Conservation (phyloP, 129 eudicot species). For the Tagetes erecta region DNA sequence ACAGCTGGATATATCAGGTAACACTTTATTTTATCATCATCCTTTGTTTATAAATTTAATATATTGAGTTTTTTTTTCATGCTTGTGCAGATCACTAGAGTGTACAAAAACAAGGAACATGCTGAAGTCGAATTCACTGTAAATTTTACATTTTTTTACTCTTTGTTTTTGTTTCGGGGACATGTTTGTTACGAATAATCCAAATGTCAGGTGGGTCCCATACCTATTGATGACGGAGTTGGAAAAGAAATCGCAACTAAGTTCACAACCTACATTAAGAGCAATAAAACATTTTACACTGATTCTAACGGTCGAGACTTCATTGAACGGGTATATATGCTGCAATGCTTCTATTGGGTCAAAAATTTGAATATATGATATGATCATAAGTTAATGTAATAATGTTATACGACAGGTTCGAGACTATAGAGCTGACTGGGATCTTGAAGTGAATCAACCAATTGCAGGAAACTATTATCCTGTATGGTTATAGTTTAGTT, state of each 20-base stretch:
- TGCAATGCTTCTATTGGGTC: background rate
- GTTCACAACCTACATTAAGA: constrained; percentile 48
- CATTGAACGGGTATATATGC: constrained; percentile 52
- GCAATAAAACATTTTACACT: constrained; percentile 68
- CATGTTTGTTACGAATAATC: background rate
- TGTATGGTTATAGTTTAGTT: constrained; percentile 47
- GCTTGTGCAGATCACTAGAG: constrained; percentile 67
- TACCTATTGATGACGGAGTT: constrained; percentile 64
- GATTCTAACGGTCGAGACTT: constrained; percentile 87
- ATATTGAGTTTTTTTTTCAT: background rate
- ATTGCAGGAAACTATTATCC: constrained; percentile 98
- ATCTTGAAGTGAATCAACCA: constrained; percentile 91
- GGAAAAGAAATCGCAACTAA: constrained; percentile 77
- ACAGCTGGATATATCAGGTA: constrained; percentile 93
- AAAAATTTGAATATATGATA: background rate
- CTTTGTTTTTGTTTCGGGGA: background rate
- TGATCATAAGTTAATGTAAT: constrained; percentile 5
- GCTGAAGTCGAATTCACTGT: constrained; percentile 77
- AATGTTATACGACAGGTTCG: constrained; percentile 58
- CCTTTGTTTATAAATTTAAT: background rate
- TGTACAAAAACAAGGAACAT: constrained; percentile 76
- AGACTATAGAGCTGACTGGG: constrained; percentile 90
- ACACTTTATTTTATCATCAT: constrained; percentile 16
- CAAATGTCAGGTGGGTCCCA: constrained; percentile 73
- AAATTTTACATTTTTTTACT: constrained; percentile 24